Evolutionary conservation across 2,329 filamentous ascomycete genomes (phyloP), one percentile per base, ranked within the genome.

Genomic region (Aureobasidium sp.): DNA sequence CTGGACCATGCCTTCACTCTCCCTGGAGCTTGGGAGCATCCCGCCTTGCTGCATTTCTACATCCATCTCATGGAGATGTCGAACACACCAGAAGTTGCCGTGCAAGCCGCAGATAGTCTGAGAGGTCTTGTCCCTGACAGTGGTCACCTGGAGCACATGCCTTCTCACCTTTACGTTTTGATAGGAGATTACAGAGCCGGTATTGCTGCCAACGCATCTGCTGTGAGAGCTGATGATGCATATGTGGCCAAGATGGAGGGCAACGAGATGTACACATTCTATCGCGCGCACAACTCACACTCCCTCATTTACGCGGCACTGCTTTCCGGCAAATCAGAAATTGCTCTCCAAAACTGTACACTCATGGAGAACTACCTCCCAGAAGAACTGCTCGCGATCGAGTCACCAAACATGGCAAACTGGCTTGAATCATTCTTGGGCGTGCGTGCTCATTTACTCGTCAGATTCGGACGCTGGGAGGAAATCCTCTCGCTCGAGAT

Each of bases 51-150:
- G 5, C 86, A 90, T 64, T 69, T 88, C 24, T 90, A 90, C 65
- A 86, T 88, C 34, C 85, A 89, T 61, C 76, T 88, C 3, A 85
- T 88, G 74, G 86, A 90, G 63, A 88, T 88, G 85, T 88, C 85
- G 0, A 70, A 73, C 0, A 75, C 71, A 0, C 85, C 85, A 0
- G 85, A 88, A 63, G 64, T 68, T 1, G 86, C 82, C 1, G 65
- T 87, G 14, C 70, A 76, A 0, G 72, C 77, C 0, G 84, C 84
- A 6, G 77, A 88, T 60, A 69, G 71, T 17, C 74, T 89, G 14
- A 80, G 85, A 22, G 74, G 73, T 8, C 74, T 88, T 2, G 78
- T 85, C 0, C 85, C 85, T 0, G 84, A 88, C 63, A 75, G 80
- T 0, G 85, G 85, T 0, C 86, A 90, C 64, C 69, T 88, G 0